Conservation (phyloP, 2,329 filamentous ascomycete species). For the Lasiodiplodia hormozganensis region DNA sequence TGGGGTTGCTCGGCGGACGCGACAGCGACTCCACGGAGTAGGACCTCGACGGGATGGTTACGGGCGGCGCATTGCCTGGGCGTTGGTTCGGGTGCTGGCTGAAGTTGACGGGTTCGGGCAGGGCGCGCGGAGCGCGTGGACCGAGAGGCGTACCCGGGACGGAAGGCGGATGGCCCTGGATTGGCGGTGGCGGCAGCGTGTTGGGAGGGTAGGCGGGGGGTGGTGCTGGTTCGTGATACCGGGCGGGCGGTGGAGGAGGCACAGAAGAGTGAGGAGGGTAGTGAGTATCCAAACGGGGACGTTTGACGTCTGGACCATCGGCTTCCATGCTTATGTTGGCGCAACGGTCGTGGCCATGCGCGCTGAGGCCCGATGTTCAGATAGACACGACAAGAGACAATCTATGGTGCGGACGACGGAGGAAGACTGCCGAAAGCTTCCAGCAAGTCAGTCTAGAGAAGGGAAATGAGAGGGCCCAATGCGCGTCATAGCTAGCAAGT, state of each 20-base stretch:
- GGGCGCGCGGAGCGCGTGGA: conserved; percentile 25
- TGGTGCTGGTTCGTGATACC: conserved; percentile 24
- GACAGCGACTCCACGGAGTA: conserved; percentile 44
- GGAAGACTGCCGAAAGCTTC: conserved; percentile 30
- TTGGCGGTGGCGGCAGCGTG: conserved; percentile 29
- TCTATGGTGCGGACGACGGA: conserved; percentile 28
- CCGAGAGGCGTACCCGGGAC: conserved; percentile 25
- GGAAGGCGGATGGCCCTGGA: conserved; percentile 28
- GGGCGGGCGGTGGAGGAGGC: conserved; percentile 26
- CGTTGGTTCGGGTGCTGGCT: conserved; percentile 34
- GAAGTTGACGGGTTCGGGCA: conserved; percentile 28
- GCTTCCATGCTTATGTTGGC: conserved; percentile 31
- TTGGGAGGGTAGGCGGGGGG: conserved; percentile 26
- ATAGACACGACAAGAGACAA: conserved; percentile 29
- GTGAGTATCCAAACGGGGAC: conserved; percentile 30
- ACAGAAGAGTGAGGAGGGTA: conserved; percentile 27
- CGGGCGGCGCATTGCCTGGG: conserved; percentile 41
- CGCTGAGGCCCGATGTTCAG: conserved; percentile 30
- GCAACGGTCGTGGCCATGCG: conserved; percentile 30
- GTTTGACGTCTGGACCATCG: conserved; percentile 31
- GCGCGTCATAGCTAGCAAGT: conserved; percentile 30
- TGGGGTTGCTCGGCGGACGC: conserved; percentile 40
- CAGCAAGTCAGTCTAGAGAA: conserved; percentile 30
- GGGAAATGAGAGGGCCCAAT: conserved; percentile 31
- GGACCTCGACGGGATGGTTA: conserved; percentile 38